phyloP scores from a whole-genome alignment of 768 basidiomycete species.

The Lentinula raphanica region DNA sequence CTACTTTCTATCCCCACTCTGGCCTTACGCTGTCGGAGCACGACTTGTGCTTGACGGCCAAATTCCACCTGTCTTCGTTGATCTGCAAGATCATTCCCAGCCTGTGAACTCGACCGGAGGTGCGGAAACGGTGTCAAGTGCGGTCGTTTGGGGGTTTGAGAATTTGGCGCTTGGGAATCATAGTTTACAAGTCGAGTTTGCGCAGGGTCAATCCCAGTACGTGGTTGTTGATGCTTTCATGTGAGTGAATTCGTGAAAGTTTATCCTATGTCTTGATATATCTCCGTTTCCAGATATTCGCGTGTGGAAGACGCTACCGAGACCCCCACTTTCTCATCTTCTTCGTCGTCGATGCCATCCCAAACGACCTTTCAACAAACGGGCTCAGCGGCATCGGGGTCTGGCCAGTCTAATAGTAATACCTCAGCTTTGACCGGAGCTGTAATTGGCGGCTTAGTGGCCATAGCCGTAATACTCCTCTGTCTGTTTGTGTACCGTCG shows the following conservation, averaged over 20 bases:
- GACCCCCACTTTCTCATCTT: neutral
- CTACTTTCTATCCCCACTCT: constrained; percentile 9
- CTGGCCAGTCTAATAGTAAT: neutral
- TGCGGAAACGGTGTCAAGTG: constrained; percentile 4
- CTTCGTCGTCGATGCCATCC: neutral
- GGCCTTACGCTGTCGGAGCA: constrained; percentile 8
- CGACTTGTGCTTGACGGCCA: constrained; percentile 1
- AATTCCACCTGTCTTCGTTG: neutral
- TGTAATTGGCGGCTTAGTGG: neutral
- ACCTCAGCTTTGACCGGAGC: neutral
- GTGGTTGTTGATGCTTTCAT: constrained; percentile 6
- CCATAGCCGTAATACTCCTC: neutral
- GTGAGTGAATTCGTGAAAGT: neutral
- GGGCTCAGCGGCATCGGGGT: neutral
- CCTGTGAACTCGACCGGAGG: neutral
- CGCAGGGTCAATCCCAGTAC: neutral
- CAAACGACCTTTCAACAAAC: neutral
- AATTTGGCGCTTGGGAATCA: neutral
- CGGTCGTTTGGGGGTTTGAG: neutral
- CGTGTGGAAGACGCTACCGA: neutral
- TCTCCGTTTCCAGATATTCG: neutral
- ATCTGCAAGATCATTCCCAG: constrained; percentile 1
- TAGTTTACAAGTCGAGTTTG: constrained; percentile 1
- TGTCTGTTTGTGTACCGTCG: neutral
- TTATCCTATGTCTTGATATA: neutral